These are phyloP conservation scores for Mycena vulgaris DNA, from an alignment of 768 basidiomycete genomes.

Conservation along the genomic window DNA sequence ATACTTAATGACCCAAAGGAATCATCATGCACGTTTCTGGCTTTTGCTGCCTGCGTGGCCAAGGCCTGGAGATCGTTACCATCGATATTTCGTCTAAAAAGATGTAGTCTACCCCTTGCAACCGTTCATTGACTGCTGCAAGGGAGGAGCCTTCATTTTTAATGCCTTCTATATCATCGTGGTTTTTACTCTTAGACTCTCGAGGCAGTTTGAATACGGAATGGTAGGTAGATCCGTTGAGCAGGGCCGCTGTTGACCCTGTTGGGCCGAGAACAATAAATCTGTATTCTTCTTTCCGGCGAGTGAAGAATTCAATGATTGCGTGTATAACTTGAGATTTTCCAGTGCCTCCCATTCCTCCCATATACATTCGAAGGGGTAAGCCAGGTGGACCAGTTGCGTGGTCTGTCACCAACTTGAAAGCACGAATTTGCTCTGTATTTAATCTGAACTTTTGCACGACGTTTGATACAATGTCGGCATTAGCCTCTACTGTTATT, in stretches of 20 bases:
- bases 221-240: conserved; percentile 47
- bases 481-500: neutral
- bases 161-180: conserved; percentile 15
- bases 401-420: conserved; percentile 46
- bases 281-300: conserved; percentile 25
- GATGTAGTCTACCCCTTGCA: conserved; percentile 46
- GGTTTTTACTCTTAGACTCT: neutral
- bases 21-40: neutral
- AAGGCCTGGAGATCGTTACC: conserved; percentile 43
- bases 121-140: conserved; percentile 20
- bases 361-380: conserved; percentile 47
- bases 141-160: neutral
- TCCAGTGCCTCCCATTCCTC: conserved; percentile 48
- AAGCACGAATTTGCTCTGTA: conserved; percentile 49
- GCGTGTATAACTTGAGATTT: conserved; percentile 44
- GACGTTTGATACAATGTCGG: conserved; percentile 16
- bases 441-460: conserved; percentile 42
- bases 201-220: conserved; percentile 38
- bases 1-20: conserved; percentile 48
- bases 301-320: conserved; percentile 32
- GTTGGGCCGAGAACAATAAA: too few species aligned
- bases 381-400: neutral
- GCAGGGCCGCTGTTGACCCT: conserved; percentile 40
- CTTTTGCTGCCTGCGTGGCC: conserved; percentile 38
- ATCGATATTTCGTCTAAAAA: conserved; percentile 53